Conservation (phyloP, 164 flowering plant genomes). For the Paratinospora sagittata region DNA sequence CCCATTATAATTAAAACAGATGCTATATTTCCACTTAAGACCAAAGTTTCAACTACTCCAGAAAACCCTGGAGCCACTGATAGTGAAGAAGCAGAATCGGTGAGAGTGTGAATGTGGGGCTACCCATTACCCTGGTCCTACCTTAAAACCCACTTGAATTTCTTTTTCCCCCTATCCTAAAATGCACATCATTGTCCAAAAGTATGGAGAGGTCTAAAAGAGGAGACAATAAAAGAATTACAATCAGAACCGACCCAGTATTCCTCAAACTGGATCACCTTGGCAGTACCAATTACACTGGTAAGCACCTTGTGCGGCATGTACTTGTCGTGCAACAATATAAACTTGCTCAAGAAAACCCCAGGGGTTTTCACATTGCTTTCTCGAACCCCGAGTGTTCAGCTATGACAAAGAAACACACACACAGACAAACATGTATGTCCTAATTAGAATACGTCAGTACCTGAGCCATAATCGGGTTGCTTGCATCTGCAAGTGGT, state of each 20-base stretch:
- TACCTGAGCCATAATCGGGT: slow-evolving; percentile 98
- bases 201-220: too few relatives aligned
- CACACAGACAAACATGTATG: not conserved
- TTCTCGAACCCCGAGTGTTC: not conserved
- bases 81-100: too few relatives aligned
- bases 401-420: not conserved
- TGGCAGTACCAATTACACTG: not conserved
- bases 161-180: too few relatives aligned
- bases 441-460: not conserved
- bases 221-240: not conserved
- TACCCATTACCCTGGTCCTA: too few relatives aligned
- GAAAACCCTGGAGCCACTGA: too few relatives aligned
- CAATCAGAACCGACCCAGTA: not conserved
- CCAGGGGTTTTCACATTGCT: not conserved
- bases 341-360: not conserved
- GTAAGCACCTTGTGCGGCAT: not conserved
- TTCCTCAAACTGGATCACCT: not conserved
- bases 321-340: not conserved
- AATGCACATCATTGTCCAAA: too few relatives aligned
- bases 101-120: too few relatives aligned
- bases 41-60: too few relatives aligned
- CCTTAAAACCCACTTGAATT: too few relatives aligned
- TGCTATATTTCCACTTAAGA: too few relatives aligned
- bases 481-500: slow-evolving; percentile 96
- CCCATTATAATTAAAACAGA: too few relatives aligned